Evolutionary conservation across 2,329 filamentous ascomycete genomes (phyloP), one percentile per base, ranked within the genome.

Genomic region (Trichoderma guizhouense): DNA sequence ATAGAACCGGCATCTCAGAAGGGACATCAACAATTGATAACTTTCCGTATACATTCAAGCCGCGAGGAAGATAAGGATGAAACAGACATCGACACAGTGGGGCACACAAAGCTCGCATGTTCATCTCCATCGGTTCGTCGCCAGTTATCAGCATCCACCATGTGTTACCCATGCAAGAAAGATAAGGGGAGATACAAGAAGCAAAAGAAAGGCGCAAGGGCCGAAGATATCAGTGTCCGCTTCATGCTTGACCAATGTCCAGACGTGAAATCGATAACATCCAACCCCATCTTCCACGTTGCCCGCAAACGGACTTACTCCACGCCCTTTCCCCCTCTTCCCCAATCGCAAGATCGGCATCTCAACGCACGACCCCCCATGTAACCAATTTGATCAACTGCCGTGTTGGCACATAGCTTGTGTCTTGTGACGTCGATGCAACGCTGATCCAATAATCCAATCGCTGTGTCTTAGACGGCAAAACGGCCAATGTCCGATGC

Each of bases 361-460:
- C 24, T 43, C 39, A 24, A 21, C 57, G 6, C 55, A 14, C n/a
- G 43, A 12, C 14, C 14, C 14, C 51, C 14, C 55, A 24, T 24
- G 51, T 30, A 32, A 53, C 62, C 43, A 61, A 65, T 30, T 66
- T 36, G 26, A 24, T 36, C 34, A 65, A 68, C 34, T 68, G 47
- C 34, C 18, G 36, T 36, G 34, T 60, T 58, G 34, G 39, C 32
- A 57, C 60, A 18, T 24, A 24, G n/a, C 26, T 63, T 18, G 15
- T 43, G 68, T 62, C 58, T 70, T 53, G 58, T 63, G 68, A 70
- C 58, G 58, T 63, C 47, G 58, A 70, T 57, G 67, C 47, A 70
- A 70, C 58, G 67, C 67, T 62, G 68, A 63, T 70, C 68, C 15
- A 55, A 55, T 51, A 14, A 24, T 43, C 53, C 32, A 53, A 63